Base-by-base conservation (phyloP, 306 rosid genomes). In the Medicago arabica region DNA sequence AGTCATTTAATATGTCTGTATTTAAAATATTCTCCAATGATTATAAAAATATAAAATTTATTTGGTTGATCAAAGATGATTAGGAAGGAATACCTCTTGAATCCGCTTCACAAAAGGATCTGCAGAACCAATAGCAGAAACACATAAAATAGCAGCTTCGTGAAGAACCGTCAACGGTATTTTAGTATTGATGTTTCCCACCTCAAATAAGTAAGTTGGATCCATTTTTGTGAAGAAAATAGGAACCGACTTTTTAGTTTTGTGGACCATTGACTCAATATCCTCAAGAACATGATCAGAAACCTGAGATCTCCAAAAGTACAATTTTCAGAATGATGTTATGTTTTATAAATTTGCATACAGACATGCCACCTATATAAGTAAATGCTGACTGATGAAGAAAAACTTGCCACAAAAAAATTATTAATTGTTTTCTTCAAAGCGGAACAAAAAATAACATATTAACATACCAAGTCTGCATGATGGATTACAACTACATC, bases 111-210 rank as follows among this genome's bases (percentile, higher is more conserved):
- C 97, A 84, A 95, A 90, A 72, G 97, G 71, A 55, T 87, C 85
- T 12, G 98, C 88, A 79, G 97, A 95, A 78, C 89, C 98, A 80
- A 95, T 85, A 70, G 97, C 96, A 15, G 97, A 90, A 69, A 92
- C 84, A 2, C 98, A 94, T 75, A 92, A 82, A 75, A 87, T 74
- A 59, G 74, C 34, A 50, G 85, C 84, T 51, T 84, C 59, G 16
- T 55, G 62, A 74, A 92, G 80, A 85, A 71, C 83, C 60, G 62
- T 76, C 83, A 95, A 59, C n/a, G 2, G 18, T 61, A 61, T 34
- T 31, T 61, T 31, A 31, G 67, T 6, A 34, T 31, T 31, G 43
- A 31, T 61, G 44, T 61, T 61, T 61, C 67, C 67, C 44, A 8
- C 44, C 44, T 61, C 67, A 61, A 90, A 87, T 75, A 95, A 86